Base-by-base conservation (phyloP, 257 asterid genomes). In the Penstemon newberryi region DNA sequence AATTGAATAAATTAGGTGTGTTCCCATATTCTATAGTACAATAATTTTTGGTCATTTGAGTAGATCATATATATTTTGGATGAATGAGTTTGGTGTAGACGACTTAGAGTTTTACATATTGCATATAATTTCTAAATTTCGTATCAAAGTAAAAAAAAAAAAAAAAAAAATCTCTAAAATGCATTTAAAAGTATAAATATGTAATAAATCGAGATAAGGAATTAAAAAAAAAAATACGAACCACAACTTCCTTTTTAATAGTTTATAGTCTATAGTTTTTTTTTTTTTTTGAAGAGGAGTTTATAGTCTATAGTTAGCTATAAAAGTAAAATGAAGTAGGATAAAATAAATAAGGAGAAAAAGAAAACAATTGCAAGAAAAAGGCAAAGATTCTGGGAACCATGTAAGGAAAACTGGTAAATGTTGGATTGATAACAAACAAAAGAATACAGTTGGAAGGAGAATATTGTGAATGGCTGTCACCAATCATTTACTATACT, bases 391-490 rank as follows among this genome's bases (percentile, higher is more conserved):
- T 69, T 65, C 45, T 52, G 41, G 81, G 74, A 51, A 68, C 71
- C 74, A 61, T 62, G 70, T 37, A 38, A 63, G 38, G 63, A 67
- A 63, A 62, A 44, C 42, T 67, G 76, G 68, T 39, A 73, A 37
- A 63, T 39, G 60, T 61, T 54, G 62, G 39, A 42, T 18, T 52
- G 72, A 67, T 66, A 76, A 68, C 33, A 55, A 79, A 85, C 76
- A 74, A 75, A 71, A 40, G 41, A 75, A 74, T 62, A 85, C 81
- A 79, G 91, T 70, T 83, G 85, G 85, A 77, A 62, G 63, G 58
- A 72, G 90, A 82, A 82, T 82, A 80, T 78, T 76, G 71, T 77
- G 86, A 81, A 72, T 81, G 78, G 79, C 74, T 25, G 33, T 25
- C 33, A 25, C 33, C 33, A 25, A 25, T 25, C 33, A 25, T 25